A percentile compares a stretch with the other conserved stretches of the same genome.
Conservation (phyloP, 352 stramenopile genomes). For the Pythium periplocum region DNA sequence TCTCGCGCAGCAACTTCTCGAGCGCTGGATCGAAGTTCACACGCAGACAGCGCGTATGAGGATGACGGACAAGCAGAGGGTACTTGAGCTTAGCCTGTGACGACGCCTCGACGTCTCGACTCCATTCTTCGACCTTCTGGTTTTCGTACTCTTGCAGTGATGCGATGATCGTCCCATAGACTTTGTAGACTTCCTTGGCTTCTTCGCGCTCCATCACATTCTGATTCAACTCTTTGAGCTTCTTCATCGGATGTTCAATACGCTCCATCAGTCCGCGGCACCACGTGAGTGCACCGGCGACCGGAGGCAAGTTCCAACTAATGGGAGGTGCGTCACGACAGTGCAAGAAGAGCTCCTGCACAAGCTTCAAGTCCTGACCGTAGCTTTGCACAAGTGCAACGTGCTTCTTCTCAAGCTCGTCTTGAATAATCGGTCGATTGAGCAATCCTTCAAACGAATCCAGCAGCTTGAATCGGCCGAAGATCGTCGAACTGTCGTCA, state of each 20-base stretch:
- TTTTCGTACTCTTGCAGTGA: constrained; percentile 97
- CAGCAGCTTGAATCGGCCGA: constrained; percentile 96
- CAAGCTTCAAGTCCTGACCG: constrained; percentile 93
- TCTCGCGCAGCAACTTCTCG: constrained; percentile 95
- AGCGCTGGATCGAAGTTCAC: constrained; percentile 98
- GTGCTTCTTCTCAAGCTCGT: constrained; percentile 98
- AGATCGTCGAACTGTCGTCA: constrained; percentile 97
- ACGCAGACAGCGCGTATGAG: constrained; percentile 87
- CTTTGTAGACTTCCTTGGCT: constrained; percentile 97
- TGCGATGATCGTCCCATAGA: constrained; percentile 94
- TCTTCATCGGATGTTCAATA: constrained; percentile 96
- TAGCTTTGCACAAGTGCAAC: constrained; percentile 95
- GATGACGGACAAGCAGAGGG: constrained; percentile 87
- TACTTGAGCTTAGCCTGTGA: constrained; percentile 95
- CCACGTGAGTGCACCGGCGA: constrained; percentile 94
- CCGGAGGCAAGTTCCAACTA: constrained; percentile 93
- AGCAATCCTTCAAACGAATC: constrained; percentile 95
- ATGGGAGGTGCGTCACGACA: constrained; percentile 91
- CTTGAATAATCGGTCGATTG: constrained; percentile 94
- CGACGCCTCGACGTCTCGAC: constrained; percentile 91
- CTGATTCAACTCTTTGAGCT: constrained; percentile 94
- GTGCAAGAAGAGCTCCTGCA: constrained; percentile 96
- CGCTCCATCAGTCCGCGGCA: constrained; percentile 94
- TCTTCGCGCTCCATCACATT: constrained; percentile 97
- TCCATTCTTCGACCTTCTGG: constrained; percentile 97